Evolutionary conservation across 192 early-diverging fungal genomes (phyloP).

Genomic region (Funneliformis geosporum): DNA sequence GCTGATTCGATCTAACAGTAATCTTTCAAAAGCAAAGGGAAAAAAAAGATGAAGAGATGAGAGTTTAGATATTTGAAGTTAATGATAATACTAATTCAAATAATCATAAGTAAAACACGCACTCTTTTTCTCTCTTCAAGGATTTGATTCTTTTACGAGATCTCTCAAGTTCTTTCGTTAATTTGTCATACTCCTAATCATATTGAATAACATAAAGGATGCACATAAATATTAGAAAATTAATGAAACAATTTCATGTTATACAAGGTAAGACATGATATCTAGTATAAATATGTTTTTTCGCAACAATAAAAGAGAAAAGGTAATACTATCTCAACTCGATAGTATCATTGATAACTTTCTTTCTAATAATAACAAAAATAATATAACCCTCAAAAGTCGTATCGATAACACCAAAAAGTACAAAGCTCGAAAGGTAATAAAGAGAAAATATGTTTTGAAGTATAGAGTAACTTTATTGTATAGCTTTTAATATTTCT

Average conservation of each 20-base stretch:
- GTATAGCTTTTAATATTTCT: background rate
- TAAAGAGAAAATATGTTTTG: too few relatives aligned
- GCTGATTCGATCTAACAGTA: slow-evolving; percentile 27
- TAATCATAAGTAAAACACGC: background rate
- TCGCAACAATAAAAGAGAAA: background rate
- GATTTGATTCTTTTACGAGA: slow-evolving; percentile 25
- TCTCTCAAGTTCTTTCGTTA: slow-evolving; percentile 25
- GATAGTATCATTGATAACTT: too few relatives aligned
- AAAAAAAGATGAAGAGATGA: background rate
- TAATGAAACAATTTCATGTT: too few relatives aligned
- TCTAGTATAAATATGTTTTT: background rate
- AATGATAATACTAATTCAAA: background rate
- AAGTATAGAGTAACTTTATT: too few relatives aligned
- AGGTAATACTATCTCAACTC: too few relatives aligned
- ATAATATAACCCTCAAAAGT: too few relatives aligned
- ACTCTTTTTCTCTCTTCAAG: slow-evolving; percentile 33
- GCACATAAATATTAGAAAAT: too few relatives aligned
- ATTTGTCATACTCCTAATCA: slow-evolving; percentile 11
- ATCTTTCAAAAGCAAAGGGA: background rate
- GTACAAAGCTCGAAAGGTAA: too few relatives aligned
- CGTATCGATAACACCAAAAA: too few relatives aligned
- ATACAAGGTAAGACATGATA: background rate
- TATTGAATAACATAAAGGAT: background rate
- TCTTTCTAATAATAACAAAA: too few relatives aligned
- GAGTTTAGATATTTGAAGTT: background rate